phyloP scores from a whole-genome alignment of 768 basidiomycete genomes.

The Amanita pallidorosea region DNA sequence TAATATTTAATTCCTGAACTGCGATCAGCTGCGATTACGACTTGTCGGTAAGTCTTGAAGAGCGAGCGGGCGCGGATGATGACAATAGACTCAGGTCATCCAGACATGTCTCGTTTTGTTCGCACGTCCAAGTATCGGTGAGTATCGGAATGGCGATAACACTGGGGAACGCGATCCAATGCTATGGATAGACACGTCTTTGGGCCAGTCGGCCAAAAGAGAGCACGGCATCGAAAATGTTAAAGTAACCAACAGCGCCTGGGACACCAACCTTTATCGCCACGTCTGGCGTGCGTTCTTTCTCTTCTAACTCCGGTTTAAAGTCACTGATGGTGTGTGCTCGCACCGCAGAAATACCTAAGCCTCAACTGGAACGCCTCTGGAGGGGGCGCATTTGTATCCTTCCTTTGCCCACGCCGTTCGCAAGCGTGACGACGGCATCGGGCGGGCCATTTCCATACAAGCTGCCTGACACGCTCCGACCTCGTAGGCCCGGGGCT shows the following conservation, averaged over 20 bases:
- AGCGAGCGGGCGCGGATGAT: background rate
- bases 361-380: constrained; percentile 92
- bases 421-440: constrained; percentile 27
- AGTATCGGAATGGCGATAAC: constrained; percentile 13
- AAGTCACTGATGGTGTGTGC: constrained; percentile 4
- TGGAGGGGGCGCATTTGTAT: constrained; percentile 92
- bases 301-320: constrained; percentile 23
- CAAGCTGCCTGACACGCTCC: constrained; percentile 85
- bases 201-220: constrained; percentile 79
- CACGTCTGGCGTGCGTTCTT: constrained; percentile 41
- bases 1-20: background rate
- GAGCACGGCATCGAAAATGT: constrained; percentile 74
- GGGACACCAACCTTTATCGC: constrained; percentile 93
- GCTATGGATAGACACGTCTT: constrained; percentile 67
- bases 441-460: constrained; percentile 35
- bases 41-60: background rate
- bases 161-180: constrained; percentile 10
- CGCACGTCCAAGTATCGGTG: constrained; percentile 81
- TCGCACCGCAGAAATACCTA: constrained; percentile 54
- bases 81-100: background rate
- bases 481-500: no score
- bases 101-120: constrained; percentile 80
- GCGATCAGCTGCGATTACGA: no score
- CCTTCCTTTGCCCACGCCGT: constrained; percentile 74
- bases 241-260: constrained; percentile 82